A percentile compares a stretch with the other conserved stretches of the same genome.
Evolutionary conservation across 129 eudicot genomes (phyloP).

Genomic region (Ambrosia artemisiifolia): DNA sequence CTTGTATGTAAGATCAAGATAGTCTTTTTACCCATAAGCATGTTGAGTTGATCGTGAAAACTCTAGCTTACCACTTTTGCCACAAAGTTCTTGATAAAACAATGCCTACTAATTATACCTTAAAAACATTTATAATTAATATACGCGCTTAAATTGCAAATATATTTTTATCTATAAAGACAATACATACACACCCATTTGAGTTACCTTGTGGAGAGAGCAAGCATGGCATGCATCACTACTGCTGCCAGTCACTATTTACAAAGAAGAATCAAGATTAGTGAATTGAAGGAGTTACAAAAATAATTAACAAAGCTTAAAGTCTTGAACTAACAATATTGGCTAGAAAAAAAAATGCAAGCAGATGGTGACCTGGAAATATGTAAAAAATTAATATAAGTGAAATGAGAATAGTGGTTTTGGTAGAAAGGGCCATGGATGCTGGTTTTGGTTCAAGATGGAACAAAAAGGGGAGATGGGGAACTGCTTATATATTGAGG

Average conservation of each 20-base stretch:
- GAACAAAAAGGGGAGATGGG: constrained; percentile 20
- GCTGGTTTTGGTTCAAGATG: constrained; percentile 11
- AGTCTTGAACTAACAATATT: not conserved
- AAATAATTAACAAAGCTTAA: not conserved
- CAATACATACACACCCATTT: not conserved
- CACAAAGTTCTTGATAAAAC: not conserved
- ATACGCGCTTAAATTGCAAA: not conserved
- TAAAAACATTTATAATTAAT: not conserved
- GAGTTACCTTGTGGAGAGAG: constrained; percentile 39
- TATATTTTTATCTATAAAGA: not conserved
- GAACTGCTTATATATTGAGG: constrained; percentile 34
- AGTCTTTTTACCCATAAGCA: not conserved
- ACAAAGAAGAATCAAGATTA: constrained; percentile 12
- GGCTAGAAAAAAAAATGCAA: not conserved
- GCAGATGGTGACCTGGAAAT: constrained; percentile 35
- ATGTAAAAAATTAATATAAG: constrained; percentile 34
- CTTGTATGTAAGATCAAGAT: not conserved
- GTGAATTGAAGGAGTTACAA: not conserved
- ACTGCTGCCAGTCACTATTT: constrained; percentile 19
- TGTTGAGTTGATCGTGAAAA: not conserved
- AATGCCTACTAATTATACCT: not conserved
- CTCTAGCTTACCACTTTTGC: not conserved
- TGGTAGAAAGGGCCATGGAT: constrained; percentile 47
- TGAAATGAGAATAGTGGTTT: constrained; percentile 33
- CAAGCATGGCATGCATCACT: constrained; percentile 14